Evolutionary conservation across 352 stramenopile species (phyloP).

Genomic region (Aphanomyces euteiches): DNA sequence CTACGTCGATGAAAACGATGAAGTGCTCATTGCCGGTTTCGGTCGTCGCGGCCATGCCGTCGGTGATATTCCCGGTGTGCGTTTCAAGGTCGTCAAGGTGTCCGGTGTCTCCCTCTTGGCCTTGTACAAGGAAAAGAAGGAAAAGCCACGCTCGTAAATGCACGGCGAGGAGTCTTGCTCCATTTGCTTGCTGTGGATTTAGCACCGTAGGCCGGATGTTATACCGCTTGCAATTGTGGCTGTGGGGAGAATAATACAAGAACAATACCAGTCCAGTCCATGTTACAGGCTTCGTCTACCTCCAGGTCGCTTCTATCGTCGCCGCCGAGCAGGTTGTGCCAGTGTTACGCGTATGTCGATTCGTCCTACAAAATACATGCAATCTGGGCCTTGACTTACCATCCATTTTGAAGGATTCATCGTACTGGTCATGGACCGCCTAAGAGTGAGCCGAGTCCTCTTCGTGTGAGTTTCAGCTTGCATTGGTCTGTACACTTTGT

Average conservation of each 20-base stretch:
- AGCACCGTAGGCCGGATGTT: slow-evolving; percentile 8
- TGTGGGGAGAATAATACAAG: slow-evolving; percentile 25
- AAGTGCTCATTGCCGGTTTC: slow-evolving; percentile 99
- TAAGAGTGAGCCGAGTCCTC: too few relatives aligned
- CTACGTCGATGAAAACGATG: slow-evolving; percentile 99
- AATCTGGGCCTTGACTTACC: too few relatives aligned
- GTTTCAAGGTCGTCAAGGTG: slow-evolving; percentile 99
- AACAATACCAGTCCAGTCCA: slow-evolving; percentile 14
- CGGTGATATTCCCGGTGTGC: slow-evolving; percentile 99
- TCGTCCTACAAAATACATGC: too few relatives aligned
- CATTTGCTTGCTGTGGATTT: slow-evolving; percentile 5
- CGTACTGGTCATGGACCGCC: too few relatives aligned
- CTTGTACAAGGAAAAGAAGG: slow-evolving; percentile 99
- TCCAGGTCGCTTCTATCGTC: neutral
- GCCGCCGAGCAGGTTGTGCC: too few relatives aligned
- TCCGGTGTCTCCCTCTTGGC: slow-evolving; percentile 98
- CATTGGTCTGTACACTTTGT: too few relatives aligned
- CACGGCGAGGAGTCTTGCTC: neutral
- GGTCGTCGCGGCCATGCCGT: slow-evolving; percentile 98
- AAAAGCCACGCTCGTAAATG: slow-evolving; percentile 98
- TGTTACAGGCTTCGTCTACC: neutral
- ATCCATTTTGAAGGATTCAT: too few relatives aligned
- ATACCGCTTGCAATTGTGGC: slow-evolving; percentile 16
- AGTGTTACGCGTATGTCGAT: too few relatives aligned
- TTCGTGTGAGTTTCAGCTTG: too few relatives aligned